phyloP scores from a whole-genome alignment of 495 filamentous ascomycete species.

The Penicillium ucsense region DNA sequence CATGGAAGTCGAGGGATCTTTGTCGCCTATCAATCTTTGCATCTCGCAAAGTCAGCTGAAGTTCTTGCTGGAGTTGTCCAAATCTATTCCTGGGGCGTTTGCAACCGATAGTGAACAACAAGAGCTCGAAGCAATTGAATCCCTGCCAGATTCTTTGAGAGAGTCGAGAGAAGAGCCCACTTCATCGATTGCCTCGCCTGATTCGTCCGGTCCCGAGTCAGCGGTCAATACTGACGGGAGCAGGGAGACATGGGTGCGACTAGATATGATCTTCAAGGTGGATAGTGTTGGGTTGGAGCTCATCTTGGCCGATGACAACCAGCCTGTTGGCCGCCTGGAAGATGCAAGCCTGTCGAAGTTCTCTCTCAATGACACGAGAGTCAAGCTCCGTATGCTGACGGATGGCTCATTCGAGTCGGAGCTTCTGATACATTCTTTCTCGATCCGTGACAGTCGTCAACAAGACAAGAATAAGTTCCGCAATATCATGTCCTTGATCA shows the following conservation, averaged over 20 bases:
- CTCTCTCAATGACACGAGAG: constrained; percentile 79
- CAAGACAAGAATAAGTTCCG: constrained; percentile 88
- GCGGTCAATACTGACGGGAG: constrained; percentile 53
- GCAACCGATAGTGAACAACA: constrained; percentile 62
- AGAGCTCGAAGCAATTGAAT: constrained; percentile 52
- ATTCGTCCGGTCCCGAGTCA: constrained; percentile 24
- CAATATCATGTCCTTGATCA: constrained; percentile 95
- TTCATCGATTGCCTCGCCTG: constrained; percentile 37
- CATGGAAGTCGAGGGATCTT: constrained; percentile 77
- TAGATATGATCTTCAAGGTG: constrained; percentile 88
- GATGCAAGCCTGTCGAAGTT: constrained; percentile 83
- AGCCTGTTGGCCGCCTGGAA: constrained; percentile 68
- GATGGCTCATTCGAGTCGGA: constrained; percentile 91
- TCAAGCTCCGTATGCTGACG: constrained; percentile 91
- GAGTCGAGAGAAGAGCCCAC: constrained; percentile 36
- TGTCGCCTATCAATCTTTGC: constrained; percentile 85
- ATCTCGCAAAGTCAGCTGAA: constrained; percentile 86
- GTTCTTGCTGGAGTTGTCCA: constrained; percentile 74
- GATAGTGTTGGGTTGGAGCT: constrained; percentile 81
- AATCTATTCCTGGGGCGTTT: constrained; percentile 80
- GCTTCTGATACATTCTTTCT: constrained; percentile 87
- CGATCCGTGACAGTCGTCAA: constrained; percentile 80
- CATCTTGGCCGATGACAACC: constrained; percentile 62
- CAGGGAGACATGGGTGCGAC: constrained; percentile 75
- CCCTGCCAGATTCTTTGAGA: constrained; percentile 48